Conservation (phyloP, 2,329 filamentous ascomycete species). For the Macrophomina phaseolina region DNA sequence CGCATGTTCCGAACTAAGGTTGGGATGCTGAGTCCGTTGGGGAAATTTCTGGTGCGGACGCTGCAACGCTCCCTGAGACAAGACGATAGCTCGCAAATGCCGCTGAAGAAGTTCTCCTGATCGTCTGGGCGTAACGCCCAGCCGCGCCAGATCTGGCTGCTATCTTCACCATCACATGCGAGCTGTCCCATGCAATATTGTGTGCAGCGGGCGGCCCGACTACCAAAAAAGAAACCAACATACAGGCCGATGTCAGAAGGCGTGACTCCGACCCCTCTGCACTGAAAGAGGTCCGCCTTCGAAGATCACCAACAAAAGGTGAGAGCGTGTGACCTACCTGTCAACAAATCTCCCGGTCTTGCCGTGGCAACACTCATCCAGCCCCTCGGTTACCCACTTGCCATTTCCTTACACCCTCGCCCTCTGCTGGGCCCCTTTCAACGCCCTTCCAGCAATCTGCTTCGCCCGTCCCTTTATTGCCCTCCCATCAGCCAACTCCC, state of each 20-base stretch:
- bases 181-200: background rate
- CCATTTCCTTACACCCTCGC: no score
- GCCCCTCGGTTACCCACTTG: no score
- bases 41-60: background rate
- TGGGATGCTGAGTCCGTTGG: background rate
- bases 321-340: no score
- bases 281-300: background rate
- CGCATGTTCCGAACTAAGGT: slow-evolving; percentile 1
- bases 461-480: no score
- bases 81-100: background rate
- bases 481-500: background rate
- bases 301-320: background rate
- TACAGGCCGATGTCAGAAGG: background rate
- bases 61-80: background rate
- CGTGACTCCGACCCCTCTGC: background rate
- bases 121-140: background rate
- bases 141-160: background rate
- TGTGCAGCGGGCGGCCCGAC: background rate
- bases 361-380: no score
- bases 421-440: no score
- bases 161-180: background rate
- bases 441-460: no score
- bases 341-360: no score
- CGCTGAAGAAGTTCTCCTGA: background rate
- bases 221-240: background rate